A percentile compares a stretch with the other conserved stretches of the same genome.
Conservation (phyloP, 495 filamentous ascomycete species). For the Gamarada debralockiae region DNA sequence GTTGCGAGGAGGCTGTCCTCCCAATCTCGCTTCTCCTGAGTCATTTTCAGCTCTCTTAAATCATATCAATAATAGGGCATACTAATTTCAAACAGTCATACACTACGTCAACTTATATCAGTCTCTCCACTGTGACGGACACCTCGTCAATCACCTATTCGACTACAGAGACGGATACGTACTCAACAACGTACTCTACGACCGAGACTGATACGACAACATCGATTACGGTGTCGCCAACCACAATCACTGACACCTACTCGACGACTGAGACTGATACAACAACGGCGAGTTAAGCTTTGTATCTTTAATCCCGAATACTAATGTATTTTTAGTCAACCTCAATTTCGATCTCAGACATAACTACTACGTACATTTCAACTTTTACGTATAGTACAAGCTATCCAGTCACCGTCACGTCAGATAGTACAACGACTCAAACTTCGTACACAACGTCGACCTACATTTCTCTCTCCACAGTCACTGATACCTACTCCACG, state of each 20-base stretch:
- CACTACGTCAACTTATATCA: no score
- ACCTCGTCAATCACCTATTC: no score
- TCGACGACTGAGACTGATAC: neutral
- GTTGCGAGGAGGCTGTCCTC: no score
- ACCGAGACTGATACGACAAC: neutral
- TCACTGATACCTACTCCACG: neutral
- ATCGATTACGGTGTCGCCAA: neutral
- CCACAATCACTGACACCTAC: neutral
- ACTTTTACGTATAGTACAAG: conserved; percentile 3
- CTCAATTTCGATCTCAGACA: neutral
- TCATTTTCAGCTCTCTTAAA: no score
- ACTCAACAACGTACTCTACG: conserved; percentile 17
- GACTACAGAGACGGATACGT: conserved; percentile 12
- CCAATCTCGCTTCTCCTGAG: no score
- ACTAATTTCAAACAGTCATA: no score
- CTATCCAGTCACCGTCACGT: conserved; percentile 2
- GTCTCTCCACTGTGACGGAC: no score
- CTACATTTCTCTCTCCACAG: neutral
- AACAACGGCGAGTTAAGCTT: neutral
- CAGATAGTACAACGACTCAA: neutral
- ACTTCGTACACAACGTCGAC: neutral
- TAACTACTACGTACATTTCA: neutral
- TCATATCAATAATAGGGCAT: no score
- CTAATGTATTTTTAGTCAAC: neutral
- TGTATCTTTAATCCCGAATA: neutral